Evolutionary conservation across 768 basidiomycete genomes (phyloP).

Genomic region (Hericium coralloides): DNA sequence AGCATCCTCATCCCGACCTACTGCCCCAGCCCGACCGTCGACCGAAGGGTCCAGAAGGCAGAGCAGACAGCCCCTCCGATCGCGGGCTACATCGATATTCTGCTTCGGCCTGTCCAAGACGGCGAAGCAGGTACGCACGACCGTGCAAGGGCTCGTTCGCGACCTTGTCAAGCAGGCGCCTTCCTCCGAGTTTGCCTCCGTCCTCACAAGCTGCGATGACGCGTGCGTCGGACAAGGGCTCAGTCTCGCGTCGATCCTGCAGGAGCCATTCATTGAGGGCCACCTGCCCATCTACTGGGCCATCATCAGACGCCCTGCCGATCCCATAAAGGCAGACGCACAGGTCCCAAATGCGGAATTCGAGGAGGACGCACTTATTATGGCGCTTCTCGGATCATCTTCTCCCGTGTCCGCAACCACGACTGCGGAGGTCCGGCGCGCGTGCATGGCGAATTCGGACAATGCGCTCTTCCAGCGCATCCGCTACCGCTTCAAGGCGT

Average conservation of each 20-base stretch:
- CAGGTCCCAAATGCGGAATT: slow-evolving; percentile 1
- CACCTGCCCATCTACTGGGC: slow-evolving; percentile 71
- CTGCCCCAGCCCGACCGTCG: not conserved
- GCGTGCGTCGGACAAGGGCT: slow-evolving; percentile 44
- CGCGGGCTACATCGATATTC: not conserved
- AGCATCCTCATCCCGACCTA: not conserved
- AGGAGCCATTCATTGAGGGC: slow-evolving; percentile 53
- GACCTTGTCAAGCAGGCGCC: slow-evolving; percentile 31
- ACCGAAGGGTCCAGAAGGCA: not conserved
- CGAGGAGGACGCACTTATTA: slow-evolving; percentile 24
- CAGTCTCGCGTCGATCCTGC: slow-evolving; percentile 39
- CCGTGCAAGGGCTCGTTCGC: slow-evolving; percentile 10
- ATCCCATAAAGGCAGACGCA: not conserved
- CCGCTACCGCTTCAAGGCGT: slow-evolving; percentile 36
- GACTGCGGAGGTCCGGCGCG: slow-evolving; percentile 52
- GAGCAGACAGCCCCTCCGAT: not conserved
- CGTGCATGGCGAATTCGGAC: slow-evolving; percentile 57
- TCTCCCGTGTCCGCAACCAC: slow-evolving; percentile 34
- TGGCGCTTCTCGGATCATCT: slow-evolving; percentile 46
- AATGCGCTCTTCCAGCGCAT: slow-evolving; percentile 53
- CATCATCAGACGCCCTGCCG: slow-evolving; percentile 45
- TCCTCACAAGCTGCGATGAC: slow-evolving; percentile 55
- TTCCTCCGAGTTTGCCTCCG: slow-evolving; percentile 20
- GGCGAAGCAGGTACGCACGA: slow-evolving; percentile 11
- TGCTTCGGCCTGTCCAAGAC: slow-evolving; percentile 14